Conservation (phyloP, 257 asterid genomes). For the Petrea volubilis region DNA sequence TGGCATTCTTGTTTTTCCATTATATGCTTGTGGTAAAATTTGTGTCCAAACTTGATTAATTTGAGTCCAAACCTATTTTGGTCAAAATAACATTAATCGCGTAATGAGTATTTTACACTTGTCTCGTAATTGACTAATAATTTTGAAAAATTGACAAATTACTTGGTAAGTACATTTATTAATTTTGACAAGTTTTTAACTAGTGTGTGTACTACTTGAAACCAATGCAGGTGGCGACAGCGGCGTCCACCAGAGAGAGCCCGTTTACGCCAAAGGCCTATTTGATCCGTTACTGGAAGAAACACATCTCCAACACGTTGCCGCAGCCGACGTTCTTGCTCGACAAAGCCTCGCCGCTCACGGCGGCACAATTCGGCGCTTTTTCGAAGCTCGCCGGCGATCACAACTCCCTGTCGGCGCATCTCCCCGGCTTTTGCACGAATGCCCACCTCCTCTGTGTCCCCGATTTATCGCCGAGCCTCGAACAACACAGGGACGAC, state of each 20-base stretch:
- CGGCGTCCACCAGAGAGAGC: constrained; percentile 19
- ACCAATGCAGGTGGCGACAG: constrained; percentile 42
- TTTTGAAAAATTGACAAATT: too few species aligned
- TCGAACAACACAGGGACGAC: constrained; percentile 35
- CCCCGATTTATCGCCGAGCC: constrained; percentile 41
- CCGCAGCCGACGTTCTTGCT: constrained; percentile 53
- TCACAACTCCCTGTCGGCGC: constrained; percentile 41
- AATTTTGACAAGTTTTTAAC: not conserved
- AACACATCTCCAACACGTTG: constrained; percentile 43
- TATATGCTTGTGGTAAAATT: too few species aligned
- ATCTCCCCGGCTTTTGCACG: constrained; percentile 52
- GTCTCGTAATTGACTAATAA: too few species aligned
- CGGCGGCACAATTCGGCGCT: constrained; percentile 37
- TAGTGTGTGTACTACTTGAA: not conserved
- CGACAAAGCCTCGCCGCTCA: constrained; percentile 58
- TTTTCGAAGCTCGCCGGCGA: constrained; percentile 48
- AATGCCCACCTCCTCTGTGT: constrained; percentile 66
- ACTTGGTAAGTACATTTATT: not conserved
- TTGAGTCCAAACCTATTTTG: too few species aligned
- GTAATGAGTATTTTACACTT: too few species aligned
- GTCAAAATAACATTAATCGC: too few species aligned
- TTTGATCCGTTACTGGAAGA: constrained; percentile 57
- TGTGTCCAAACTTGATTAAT: too few species aligned
- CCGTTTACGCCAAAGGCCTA: constrained; percentile 57
- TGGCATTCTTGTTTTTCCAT: not conserved